phyloP scores from a whole-genome alignment of 2,329 filamentous ascomycete genomes.

The Zymoseptoria ardabiliae region DNA sequence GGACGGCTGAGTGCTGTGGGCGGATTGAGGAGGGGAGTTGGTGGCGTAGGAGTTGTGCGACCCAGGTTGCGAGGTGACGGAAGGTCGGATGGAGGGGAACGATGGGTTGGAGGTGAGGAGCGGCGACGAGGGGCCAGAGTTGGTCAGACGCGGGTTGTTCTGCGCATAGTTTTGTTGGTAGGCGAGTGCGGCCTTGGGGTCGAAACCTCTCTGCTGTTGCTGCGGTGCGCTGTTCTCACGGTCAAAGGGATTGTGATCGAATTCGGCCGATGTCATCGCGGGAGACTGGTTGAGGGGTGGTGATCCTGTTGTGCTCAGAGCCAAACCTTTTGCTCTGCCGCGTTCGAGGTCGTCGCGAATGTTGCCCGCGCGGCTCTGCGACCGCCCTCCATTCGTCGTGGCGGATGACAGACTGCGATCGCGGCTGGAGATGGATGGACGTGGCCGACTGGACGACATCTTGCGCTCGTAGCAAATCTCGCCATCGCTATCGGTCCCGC shows the following conservation, averaged over 20 bases:
- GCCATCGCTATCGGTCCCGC: constrained; percentile 27
- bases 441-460: constrained; percentile 13
- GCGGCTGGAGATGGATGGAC: constrained; percentile 9
- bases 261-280: constrained; percentile 5
- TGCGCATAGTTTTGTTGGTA: constrained; percentile 1
- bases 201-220: constrained; percentile 21
- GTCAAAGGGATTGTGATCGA: neutral
- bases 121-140: constrained; percentile 13
- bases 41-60: constrained; percentile 34
- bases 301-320: constrained; percentile 25
- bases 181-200: constrained; percentile 14
- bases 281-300: constrained; percentile 12
- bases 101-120: constrained; percentile 4
- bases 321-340: constrained; percentile 42
- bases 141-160: constrained; percentile 1
- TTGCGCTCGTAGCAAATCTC: constrained; percentile 6
- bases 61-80: constrained; percentile 8
- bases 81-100: neutral
- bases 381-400: constrained; percentile 41
- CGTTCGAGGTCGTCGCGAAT: constrained; percentile 47
- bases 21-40: constrained; percentile 40
- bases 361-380: constrained; percentile 45
- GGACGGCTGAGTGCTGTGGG: constrained; percentile 29
- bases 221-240: constrained; percentile 11
- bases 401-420: constrained; percentile 49